Evolutionary conservation across 345 rosid species (phyloP), one percentile per base, ranked within the genome.

Genomic region (Hypericum androsaemum): DNA sequence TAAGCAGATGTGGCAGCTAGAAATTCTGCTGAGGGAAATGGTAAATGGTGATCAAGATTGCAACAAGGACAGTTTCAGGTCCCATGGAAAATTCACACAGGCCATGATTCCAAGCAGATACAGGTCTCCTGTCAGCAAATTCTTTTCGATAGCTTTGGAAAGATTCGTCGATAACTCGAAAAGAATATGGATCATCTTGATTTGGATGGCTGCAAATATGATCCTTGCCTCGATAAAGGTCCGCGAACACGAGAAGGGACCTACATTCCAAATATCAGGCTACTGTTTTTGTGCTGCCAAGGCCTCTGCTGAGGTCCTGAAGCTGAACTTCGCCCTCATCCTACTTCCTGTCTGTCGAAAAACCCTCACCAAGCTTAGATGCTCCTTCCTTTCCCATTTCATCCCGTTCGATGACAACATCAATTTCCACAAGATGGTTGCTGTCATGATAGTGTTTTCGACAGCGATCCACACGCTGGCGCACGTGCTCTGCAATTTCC

Each of bases 381-480:
- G 89, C 13, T 64, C 90, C 10, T 64, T 71, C 51, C 84, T 92
- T 45, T 62, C 56, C 54, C 43, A 50, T 1, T 1, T 83, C 9
- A 63, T 88, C 63, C 97, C 97, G 4, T 92, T 88, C 13, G 98
- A 92, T n/a, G 98, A 92, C 63, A 83, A 83, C 60, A 80, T 92
- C 7, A 85, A 77, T 69, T 92, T 92, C 66, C 98, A 88, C 74
- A 85, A 78, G 60, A 12, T 77, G 41, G 77, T 88, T 39, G 88
- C 98, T 0, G 17, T 44, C 1, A 70, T 64, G 1, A 75, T 88
- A 5, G 88, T 73, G 1, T 60, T 88, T 8, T 74, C 69, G 15
- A 54, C 83, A 8, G 11, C 55, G 3, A 11, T 73, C 28, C 97
- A 92, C 62, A 73, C 79, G 0, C 0, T 67, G 3, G 65, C 78